These are phyloP conservation scores for Niebla homalea DNA, from an alignment of 495 filamentous ascomycete genomes.

Conservation along the genomic window DNA sequence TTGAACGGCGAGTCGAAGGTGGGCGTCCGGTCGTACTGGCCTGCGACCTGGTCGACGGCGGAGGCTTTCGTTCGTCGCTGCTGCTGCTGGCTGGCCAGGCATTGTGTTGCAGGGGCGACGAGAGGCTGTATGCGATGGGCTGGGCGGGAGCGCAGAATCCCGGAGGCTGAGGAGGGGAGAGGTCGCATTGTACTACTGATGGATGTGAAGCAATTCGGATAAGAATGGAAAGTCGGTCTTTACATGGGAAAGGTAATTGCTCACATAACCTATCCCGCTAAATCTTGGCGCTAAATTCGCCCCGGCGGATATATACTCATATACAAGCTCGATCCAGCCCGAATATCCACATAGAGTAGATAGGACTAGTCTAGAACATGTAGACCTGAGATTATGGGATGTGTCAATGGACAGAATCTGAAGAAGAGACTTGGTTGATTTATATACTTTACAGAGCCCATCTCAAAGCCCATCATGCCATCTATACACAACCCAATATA, in stretches of 20 bases:
- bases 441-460: not conserved
- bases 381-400: too few relatives aligned
- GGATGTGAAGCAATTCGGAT: not conserved
- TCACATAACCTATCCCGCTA: not conserved
- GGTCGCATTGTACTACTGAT: conserved; percentile 30
- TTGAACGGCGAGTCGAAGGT: conserved; percentile 41
- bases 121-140: conserved; percentile 31
- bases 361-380: too few relatives aligned
- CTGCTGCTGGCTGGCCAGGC: conserved; percentile 22
- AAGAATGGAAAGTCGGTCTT: not conserved
- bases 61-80: conserved; percentile 37
- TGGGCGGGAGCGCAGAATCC: conserved; percentile 38
- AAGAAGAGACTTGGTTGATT: not conserved
- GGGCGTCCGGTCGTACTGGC: conserved; percentile 29
- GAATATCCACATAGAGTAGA: too few relatives aligned
- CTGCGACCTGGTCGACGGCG: conserved; percentile 16
- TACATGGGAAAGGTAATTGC: not conserved
- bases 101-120: conserved; percentile 31
- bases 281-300: not conserved
- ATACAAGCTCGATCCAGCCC: too few relatives aligned
- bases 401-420: too few relatives aligned
- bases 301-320: not conserved
- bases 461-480: not conserved
- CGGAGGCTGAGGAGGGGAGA: conserved; percentile 34
- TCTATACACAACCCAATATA: not conserved